Evolutionary conservation across 768 basidiomycete genomes (phyloP), one percentile per base, ranked within the genome.

Genomic region (Clathrus columnatus): DNA sequence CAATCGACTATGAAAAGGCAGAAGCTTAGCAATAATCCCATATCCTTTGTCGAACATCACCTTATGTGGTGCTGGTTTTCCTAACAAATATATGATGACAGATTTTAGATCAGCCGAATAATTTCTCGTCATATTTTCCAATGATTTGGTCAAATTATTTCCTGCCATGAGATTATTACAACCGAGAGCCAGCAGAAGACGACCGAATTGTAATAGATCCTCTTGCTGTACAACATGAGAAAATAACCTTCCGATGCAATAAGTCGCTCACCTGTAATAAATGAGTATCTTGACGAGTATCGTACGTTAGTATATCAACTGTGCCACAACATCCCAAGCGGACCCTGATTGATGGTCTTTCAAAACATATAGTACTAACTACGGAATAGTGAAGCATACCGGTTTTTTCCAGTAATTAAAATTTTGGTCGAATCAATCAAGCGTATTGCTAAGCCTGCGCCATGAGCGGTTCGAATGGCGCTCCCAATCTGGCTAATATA

Each of bases 401-500:
- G 80, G 70, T 97, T 95, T 72, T 89, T 84, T 17, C 91, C 87
- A 1, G 91, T 94, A 27, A 95, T 69, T 49, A 99, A 64, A 43
- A 99, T 79, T 72, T 96, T 96, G 21, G 84, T 86, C 7, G 82
- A 77, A 59, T 98, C 96, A 20, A 98, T 70, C 69, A 84, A 82
- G 41, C 92, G 76, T 41, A 91, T 77, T 0, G 93, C 88, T 50
- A 90, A 72, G 0, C 89, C 88, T 2, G 77, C 77, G 49, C 85
- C 84, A 65, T 99, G 96, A 0, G 88, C 84, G 45, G 79, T 81
- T 69, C 87, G 91, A 68, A 98, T 81, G 1, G 90, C 94, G 58
- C 79, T 84, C 4, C 87, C 84, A 54, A 97, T 81, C 67, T 99
- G 96, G 20, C 91, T 78, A 48, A 96, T 81, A 64, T 93, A 97